A percentile compares a stretch with the other conserved stretches of the same genome.
Conservation (phyloP, 768 basidiomycete genomes). For the Cystobasidiopsis lactophilus region DNA sequence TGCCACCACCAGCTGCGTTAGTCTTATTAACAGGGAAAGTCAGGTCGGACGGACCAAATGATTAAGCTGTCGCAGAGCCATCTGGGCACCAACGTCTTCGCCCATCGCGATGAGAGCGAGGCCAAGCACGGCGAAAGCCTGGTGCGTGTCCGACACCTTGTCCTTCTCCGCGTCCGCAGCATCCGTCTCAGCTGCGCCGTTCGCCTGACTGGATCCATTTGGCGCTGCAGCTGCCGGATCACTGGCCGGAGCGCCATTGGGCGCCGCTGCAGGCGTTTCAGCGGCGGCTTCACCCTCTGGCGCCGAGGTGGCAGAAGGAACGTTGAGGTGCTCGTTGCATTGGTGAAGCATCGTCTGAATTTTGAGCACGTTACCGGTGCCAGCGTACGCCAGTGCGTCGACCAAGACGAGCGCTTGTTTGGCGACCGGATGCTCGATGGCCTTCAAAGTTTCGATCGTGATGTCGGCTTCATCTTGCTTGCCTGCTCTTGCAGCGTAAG, state of each 20-base stretch:
- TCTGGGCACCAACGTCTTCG: constrained; percentile 89
- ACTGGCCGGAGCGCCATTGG: background rate
- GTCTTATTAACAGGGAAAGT: background rate
- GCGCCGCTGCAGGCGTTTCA: background rate
- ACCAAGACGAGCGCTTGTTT: constrained; percentile 79
- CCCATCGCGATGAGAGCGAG: constrained; percentile 93
- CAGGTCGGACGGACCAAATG: constrained; percentile 45
- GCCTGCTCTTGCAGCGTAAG: no score
- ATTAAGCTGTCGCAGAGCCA: constrained; percentile 93
- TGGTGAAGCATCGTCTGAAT: constrained; percentile 78
- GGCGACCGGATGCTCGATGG: constrained; percentile 76
- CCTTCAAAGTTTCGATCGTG: constrained; percentile 76
- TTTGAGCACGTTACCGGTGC: constrained; percentile 82
- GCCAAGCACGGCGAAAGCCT: constrained; percentile 78
- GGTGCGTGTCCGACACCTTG: constrained; percentile 51
- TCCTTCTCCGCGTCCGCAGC: constrained; percentile 22
- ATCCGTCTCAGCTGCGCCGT: constrained; percentile 28
- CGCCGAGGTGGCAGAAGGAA: background rate
- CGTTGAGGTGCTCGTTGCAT: constrained; percentile 72
- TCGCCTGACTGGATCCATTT: constrained; percentile 25
- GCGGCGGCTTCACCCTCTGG: no score
- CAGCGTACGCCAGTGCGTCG: constrained; percentile 81
- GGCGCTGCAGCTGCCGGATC: constrained; percentile 16
- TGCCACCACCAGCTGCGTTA: constrained; percentile 22
- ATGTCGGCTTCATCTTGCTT: constrained; percentile 82